Base-by-base conservation (phyloP, 1,139 yeast species). In the Suhomyces coccinellae region DNA sequence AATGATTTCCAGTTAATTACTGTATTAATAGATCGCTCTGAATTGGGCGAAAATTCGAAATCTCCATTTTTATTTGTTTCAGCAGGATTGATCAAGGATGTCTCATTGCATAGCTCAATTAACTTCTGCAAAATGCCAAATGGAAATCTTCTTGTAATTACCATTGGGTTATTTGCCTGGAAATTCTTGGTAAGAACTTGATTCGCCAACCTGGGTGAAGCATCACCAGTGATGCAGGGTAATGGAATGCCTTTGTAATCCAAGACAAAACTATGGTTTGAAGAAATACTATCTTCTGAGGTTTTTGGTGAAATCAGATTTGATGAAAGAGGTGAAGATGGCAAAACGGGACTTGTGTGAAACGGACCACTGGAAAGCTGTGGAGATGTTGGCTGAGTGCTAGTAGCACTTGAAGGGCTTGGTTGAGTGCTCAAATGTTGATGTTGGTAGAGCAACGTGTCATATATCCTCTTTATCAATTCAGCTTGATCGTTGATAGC, bases 61-160 rank as follows among this genome's bases (percentile, higher is more conserved):
- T 61, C 60, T 51, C 75, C 61, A 9, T 51, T 56, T 15, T 63
- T 69, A 45, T 57, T 56, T 8, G 59, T 56, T 40, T 77, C 82
- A 3, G 78, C 80, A 0, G 88, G 86, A 54, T 87, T 88, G 13
- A 90, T 80, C 36, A 77, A 73, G 20, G 88, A 67, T 0, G 96
- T 93, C 53, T 83, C 85, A 47, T 88, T 91, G 58, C 95, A 84
- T 43, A 86, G 71, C 33, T 86, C 90, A 8, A 80, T 62, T 32
- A 90, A 62, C 51, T 79, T 65, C 45, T 83, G 86, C 47, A 88
- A 66, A 31, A 85, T 77, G 35, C 86, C 86, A 53, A 84, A 77
- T 0, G 93, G 95, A 51, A 85, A 84, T 51, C 67, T 71, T 46
- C 62, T 67, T 5, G 62, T 46, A 52, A 58, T 12, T 57, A 65